Base-by-base conservation (phyloP, 2,329 filamentous ascomycete species). In the Coleophoma cylindrospora region DNA sequence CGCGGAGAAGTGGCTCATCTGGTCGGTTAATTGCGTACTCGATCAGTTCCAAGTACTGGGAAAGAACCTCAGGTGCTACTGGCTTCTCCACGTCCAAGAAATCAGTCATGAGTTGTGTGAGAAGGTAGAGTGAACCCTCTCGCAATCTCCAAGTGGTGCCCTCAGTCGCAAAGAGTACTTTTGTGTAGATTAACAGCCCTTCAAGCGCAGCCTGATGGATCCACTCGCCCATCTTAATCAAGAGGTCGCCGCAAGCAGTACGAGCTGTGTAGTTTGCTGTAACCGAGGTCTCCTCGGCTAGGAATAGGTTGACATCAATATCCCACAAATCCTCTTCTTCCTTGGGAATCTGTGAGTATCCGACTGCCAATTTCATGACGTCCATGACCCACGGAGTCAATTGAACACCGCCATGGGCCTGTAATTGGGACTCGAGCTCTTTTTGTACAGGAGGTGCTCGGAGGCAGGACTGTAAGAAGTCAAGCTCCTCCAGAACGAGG, bases 291-390 rank as follows among this genome's bases (percentile, higher is more conserved):
- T 97, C 92, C 68, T 99, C 94, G 1, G 91, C 92, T 43, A 99
- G 77, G 69, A 95, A 99, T 2, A 99, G 80, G 51, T 95, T 97
- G 58, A 95, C 87, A 67, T 99, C 94, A 55, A 96, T 90, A 60
- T 96, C 90, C 94, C 94, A 99, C 10, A 99, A 72, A 8, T 89
- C 90, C 70, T 96, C 90, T 64, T 97, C 94, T 67, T 99, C 94
- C 27, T 83, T 84, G 2, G 88, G 91, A 60, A 99, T 95, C 57
- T 92, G 89, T 12, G 91, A 86, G 68, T 95, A 97, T 1, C 84
- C 83, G 17, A 91, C 83, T 10, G 91, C 81, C 57, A 96, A 79
- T 65, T 87, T 88, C 81, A 96, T 87, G 17, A 96, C 83, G 61
- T 96, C 88, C 34, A 87, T 78, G 57, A 96, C 79, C 92, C 92